Evolutionary conservation across 2,329 filamentous ascomycete species (phyloP).

Genomic region (Hypoxylon rubiginosum): DNA sequence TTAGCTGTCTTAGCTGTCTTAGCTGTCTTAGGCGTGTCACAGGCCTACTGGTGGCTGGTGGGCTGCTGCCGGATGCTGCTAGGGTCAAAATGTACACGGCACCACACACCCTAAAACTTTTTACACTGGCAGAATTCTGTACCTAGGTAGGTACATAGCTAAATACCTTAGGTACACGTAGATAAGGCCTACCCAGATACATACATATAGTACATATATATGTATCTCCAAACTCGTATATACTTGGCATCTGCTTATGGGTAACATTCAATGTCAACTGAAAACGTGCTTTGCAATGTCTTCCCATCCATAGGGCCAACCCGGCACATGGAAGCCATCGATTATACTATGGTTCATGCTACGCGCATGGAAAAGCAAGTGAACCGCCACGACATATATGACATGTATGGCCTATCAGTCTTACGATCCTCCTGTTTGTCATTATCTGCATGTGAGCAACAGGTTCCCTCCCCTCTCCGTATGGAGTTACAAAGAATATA

Average conservation of each 20-base stretch:
- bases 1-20: slow-evolving; percentile 12
- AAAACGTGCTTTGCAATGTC: slow-evolving; percentile 42
- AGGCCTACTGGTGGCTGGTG: slow-evolving; percentile 26
- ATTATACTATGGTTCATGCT: not conserved
- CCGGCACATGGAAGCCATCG: slow-evolving; percentile 20
- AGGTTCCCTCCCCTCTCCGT: not conserved
- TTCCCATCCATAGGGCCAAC: slow-evolving; percentile 34
- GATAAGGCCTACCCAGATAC: not conserved
- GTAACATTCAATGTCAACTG: slow-evolving; percentile 42
- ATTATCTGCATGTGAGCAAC: not conserved
- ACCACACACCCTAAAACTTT: slow-evolving; percentile 27
- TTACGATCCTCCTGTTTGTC: slow-evolving; percentile 12
- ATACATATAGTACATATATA: not conserved
- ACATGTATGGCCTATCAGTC: slow-evolving; percentile 18
- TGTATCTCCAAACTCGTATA: not conserved
- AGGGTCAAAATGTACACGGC: slow-evolving; percentile 27
- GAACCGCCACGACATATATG: not conserved
- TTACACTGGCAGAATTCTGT: not conserved
- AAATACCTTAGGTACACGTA: not conserved
- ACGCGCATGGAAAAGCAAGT: not conserved
- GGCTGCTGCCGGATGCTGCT: slow-evolving; percentile 1
- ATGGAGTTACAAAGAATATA: not conserved
- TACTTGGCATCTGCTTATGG: slow-evolving; percentile 11
- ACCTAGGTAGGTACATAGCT: slow-evolving; percentile 2
- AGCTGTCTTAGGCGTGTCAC: slow-evolving; percentile 27